Percentiles rank a stretch among this genome's conserved stretches.
These are phyloP conservation scores for Plasmopara muralis DNA, from an alignment of 352 stramenopile species.

Conservation along the genomic window DNA sequence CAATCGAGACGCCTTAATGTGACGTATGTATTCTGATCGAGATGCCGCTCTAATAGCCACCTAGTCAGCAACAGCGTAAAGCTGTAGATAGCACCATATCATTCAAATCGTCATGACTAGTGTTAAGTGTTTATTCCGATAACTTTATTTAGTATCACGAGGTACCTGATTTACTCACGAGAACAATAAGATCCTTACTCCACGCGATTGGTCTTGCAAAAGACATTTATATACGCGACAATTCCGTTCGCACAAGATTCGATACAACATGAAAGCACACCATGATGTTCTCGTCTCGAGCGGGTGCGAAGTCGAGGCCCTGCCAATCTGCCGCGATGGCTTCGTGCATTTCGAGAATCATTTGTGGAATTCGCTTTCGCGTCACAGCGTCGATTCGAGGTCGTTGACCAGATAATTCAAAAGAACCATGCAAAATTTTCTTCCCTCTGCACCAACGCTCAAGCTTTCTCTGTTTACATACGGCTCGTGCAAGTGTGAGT, in stretches of 20 bases:
- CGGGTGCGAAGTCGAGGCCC: conserved; percentile 38
- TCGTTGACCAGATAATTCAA: conserved; percentile 53
- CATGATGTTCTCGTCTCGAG: conserved; percentile 56
- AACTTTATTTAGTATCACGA: neutral
- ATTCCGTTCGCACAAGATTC: conserved; percentile 53
- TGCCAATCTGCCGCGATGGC: conserved; percentile 58
- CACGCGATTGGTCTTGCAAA: conserved; percentile 58
- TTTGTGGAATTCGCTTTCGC: conserved; percentile 56
- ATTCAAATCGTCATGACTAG: too few species aligned
- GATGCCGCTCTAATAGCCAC: too few species aligned
- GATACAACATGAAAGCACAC: conserved; percentile 45
- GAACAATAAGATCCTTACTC: conserved; percentile 44
- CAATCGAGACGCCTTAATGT: too few species aligned
- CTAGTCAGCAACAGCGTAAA: too few species aligned
- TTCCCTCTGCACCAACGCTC: conserved; percentile 59
- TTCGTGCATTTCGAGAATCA: conserved; percentile 67
- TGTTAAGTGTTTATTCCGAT: too few species aligned
- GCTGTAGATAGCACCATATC: too few species aligned
- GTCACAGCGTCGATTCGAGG: conserved; percentile 53
- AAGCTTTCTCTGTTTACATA: conserved; percentile 50
- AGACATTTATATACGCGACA: conserved; percentile 80
- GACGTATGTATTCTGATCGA: too few species aligned
- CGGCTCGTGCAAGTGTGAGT: conserved; percentile 63
- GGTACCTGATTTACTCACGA: conserved; percentile 8
- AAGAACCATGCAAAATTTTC: conserved; percentile 63